Percentiles rank a stretch among this genome's conserved stretches.
Evolutionary conservation across 2,329 filamentous ascomycete genomes (phyloP).

Genomic region (Alternaria novae-zelandiae): DNA sequence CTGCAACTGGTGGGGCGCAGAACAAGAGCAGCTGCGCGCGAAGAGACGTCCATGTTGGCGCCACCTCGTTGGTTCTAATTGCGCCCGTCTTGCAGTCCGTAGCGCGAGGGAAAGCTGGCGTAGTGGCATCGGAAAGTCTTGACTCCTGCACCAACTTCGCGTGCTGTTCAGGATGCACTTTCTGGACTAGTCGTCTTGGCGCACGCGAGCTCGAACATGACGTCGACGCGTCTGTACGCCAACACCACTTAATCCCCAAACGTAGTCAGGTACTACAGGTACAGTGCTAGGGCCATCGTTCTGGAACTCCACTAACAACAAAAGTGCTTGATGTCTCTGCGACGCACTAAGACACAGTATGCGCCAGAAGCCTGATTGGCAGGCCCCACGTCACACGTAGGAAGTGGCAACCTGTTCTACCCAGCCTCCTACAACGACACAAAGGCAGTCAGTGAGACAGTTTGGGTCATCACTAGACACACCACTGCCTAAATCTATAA

Average conservation of each 20-base stretch:
- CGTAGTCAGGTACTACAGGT: neutral
- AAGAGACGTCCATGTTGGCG: constrained; percentile 17
- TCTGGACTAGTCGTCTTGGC: constrained; percentile 36
- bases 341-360: constrained; percentile 1
- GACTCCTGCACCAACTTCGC: constrained; percentile 13
- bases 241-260: neutral
- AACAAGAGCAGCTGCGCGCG: constrained; percentile 43
- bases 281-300: neutral
- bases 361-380: constrained; percentile 31
- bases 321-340: constrained; percentile 4
- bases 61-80: constrained; percentile 1
- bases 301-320: neutral
- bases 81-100: constrained; percentile 13
- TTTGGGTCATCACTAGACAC: neutral
- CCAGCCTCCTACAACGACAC: constrained; percentile 26
- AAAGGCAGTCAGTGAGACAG: constrained; percentile 1
- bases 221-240: constrained; percentile 9
- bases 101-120: constrained; percentile 29
- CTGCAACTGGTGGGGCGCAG: constrained; percentile 35
- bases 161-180: constrained; percentile 25
- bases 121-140: constrained; percentile 41
- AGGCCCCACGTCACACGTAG: constrained; percentile 34
- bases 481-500: neutral
- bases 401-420: constrained; percentile 30
- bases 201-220: constrained; percentile 13